phyloP scores from a whole-genome alignment of 1,139 yeast genomes.

The Nakaseomyces nivariensis region DNA sequence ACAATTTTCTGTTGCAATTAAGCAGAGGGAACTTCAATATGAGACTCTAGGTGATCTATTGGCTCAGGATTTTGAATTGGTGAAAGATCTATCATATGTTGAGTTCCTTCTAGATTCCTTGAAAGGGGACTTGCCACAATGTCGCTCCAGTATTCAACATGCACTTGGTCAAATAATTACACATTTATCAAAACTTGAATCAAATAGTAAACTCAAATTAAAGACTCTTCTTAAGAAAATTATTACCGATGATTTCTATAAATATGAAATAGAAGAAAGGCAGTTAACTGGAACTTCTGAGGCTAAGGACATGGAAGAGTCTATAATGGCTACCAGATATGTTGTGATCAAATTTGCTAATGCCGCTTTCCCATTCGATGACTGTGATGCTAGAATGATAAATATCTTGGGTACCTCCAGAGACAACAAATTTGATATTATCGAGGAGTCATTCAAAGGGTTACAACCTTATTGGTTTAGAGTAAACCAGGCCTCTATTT shows the following conservation, averaged over 20 bases:
- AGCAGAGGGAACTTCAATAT: conserved; percentile 53
- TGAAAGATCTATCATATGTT: conserved; percentile 44
- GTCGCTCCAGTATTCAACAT: conserved; percentile 63
- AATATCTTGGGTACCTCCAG: conserved; percentile 57
- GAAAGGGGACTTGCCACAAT: conserved; percentile 51
- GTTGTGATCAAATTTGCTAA: conserved; percentile 59
- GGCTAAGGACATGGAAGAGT: conserved; percentile 21
- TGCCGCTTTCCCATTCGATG: conserved; percentile 56
- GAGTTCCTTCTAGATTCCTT: conserved; percentile 68
- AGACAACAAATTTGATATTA: conserved; percentile 55
- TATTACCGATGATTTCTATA: conserved; percentile 29
- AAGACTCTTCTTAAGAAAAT: conserved; percentile 36
- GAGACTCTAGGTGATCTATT: conserved; percentile 68
- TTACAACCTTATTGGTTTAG: conserved; percentile 60
- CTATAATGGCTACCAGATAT: conserved; percentile 40
- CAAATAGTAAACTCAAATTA: conserved; percentile 35
- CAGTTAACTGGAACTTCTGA: conserved; percentile 11
- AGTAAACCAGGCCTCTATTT: conserved; percentile 34
- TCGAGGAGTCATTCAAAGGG: conserved; percentile 78
- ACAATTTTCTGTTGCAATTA: conserved; percentile 22
- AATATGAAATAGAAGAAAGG: conserved; percentile 1
- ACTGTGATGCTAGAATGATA: conserved; percentile 57
- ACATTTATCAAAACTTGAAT: conserved; percentile 37
- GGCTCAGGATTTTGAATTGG: conserved; percentile 38
- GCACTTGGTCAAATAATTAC: conserved; percentile 53